These are phyloP conservation scores for Amanita pallidorosea DNA, from an alignment of 768 basidiomycete genomes.

Conservation along the genomic window DNA sequence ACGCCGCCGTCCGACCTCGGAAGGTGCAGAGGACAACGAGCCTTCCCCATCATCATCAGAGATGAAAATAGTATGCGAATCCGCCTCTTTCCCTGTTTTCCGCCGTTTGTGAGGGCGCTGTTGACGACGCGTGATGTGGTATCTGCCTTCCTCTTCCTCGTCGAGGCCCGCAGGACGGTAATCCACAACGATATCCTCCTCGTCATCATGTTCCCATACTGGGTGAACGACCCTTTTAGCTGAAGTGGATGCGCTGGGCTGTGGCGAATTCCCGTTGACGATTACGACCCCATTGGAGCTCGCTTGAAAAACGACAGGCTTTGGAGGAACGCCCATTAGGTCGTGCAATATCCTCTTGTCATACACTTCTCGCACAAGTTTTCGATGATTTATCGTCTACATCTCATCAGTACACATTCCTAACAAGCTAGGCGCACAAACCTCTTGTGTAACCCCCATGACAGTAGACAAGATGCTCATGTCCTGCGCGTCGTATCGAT, in stretches of 20 bases:
- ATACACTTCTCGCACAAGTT: constrained; percentile 60
- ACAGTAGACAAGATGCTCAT: constrained; percentile 74
- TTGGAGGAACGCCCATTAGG: constrained; percentile 37
- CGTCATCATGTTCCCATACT: constrained; percentile 31
- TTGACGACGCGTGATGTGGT: constrained; percentile 34
- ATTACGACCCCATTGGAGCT: background rate
- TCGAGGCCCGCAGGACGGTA: constrained; percentile 11
- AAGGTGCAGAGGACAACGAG: constrained; percentile 7
- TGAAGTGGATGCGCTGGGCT: constrained; percentile 6
- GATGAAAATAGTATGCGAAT: constrained; percentile 37
- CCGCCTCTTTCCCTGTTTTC: constrained; percentile 27
- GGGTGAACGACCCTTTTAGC: constrained; percentile 17
- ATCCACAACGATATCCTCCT: constrained; percentile 17
- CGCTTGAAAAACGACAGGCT: constrained; percentile 8
- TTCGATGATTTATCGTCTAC: constrained; percentile 68
- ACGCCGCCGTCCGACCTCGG: constrained; percentile 14
- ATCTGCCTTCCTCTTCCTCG: constrained; percentile 48
- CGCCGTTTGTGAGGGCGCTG: constrained; percentile 30
- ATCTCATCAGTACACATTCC: background rate
- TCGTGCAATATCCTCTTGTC: constrained; percentile 47
- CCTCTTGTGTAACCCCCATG: constrained; percentile 79
- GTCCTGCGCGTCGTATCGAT: constrained; percentile 40
- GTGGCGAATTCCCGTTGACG: background rate
- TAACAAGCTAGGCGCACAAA: constrained; percentile 14
- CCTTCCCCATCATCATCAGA: constrained; percentile 34